Evolutionary conservation across 2,329 filamentous ascomycete genomes (phyloP).

Genomic region (Achaetomium macrosporum): DNA sequence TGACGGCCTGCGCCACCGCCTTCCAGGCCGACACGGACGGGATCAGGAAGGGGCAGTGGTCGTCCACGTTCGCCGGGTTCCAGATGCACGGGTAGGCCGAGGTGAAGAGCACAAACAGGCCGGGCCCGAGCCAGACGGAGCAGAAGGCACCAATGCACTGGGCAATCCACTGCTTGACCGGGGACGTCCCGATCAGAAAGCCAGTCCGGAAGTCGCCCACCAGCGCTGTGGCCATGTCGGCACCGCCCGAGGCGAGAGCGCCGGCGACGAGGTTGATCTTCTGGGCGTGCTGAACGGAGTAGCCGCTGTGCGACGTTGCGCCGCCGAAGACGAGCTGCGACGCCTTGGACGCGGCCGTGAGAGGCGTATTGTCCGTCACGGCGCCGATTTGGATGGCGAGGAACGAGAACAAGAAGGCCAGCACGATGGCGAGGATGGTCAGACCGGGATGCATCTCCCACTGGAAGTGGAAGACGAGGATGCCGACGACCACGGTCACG

Average conservation of each 20-base stretch:
- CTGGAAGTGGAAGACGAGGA: constrained; percentile 46
- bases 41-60: constrained; percentile 53
- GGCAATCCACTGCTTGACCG: constrained; percentile 60
- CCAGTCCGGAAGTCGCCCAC: constrained; percentile 62
- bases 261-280: constrained; percentile 61
- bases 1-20: constrained; percentile 58
- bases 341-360: constrained; percentile 62
- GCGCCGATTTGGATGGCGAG: constrained; percentile 55
- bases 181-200: constrained; percentile 60
- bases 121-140: constrained; percentile 61
- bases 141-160: constrained; percentile 58
- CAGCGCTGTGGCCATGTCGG: constrained; percentile 48
- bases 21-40: constrained; percentile 62
- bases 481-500: constrained; percentile 43
- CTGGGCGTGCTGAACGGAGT: constrained; percentile 47
- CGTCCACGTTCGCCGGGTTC: constrained; percentile 29
- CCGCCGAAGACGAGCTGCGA: constrained; percentile 64
- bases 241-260: constrained; percentile 49
- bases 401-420: constrained; percentile 57
- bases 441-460: constrained; percentile 53
- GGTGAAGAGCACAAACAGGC: constrained; percentile 62
- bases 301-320: constrained; percentile 51
- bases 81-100: constrained; percentile 63
- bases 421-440: constrained; percentile 49
- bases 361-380: constrained; percentile 56